phyloP scores from a whole-genome alignment of 768 basidiomycete genomes.

The Podaxis sp. region DNA sequence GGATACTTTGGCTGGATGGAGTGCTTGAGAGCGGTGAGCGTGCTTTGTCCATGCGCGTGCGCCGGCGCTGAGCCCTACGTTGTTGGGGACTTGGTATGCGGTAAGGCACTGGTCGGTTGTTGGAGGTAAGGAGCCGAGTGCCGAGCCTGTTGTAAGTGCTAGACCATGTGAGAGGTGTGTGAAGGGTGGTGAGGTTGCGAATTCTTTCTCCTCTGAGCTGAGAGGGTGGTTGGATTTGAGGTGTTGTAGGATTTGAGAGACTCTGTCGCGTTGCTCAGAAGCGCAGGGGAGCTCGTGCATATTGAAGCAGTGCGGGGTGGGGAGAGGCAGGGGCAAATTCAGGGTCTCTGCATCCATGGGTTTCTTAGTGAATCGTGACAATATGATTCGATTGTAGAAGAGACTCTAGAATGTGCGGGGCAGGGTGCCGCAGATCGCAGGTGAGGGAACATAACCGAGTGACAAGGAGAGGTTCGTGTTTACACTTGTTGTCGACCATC shows the following conservation, averaged over 20 bases:
- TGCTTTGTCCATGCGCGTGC: conserved; percentile 69
- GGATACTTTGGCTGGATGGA: conserved; percentile 1
- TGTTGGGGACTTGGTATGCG: conserved; percentile 49
- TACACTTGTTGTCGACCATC: too few relatives aligned
- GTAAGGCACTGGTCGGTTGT: conserved; percentile 42
- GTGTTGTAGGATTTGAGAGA: conserved; percentile 19
- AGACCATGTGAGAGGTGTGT: conserved; percentile 46
- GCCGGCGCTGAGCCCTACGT: conserved; percentile 48
- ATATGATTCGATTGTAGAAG: too few relatives aligned
- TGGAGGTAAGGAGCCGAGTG: conserved; percentile 47
- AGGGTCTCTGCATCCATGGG: not conserved
- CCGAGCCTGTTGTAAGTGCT: conserved; percentile 58
- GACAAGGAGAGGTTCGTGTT: too few relatives aligned
- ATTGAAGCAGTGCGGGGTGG: conserved; percentile 34
- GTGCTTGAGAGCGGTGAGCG: conserved; percentile 44
- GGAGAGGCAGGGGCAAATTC: not conserved
- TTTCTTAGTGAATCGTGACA: not conserved
- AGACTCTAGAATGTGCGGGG: too few relatives aligned
- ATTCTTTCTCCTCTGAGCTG: not conserved
- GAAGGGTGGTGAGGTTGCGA: conserved; percentile 28
- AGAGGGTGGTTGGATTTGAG: not conserved
- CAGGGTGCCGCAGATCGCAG: too few relatives aligned
- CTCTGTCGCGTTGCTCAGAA: conserved; percentile 28
- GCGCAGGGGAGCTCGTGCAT: conserved; percentile 42
- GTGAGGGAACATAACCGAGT: too few relatives aligned